A percentile compares a stretch with the other conserved stretches of the same genome.
Evolutionary conservation across 225 moss, liverwort and hornwort genomes (phyloP).

Genomic region (Rhytidiadelphus loreus): DNA sequence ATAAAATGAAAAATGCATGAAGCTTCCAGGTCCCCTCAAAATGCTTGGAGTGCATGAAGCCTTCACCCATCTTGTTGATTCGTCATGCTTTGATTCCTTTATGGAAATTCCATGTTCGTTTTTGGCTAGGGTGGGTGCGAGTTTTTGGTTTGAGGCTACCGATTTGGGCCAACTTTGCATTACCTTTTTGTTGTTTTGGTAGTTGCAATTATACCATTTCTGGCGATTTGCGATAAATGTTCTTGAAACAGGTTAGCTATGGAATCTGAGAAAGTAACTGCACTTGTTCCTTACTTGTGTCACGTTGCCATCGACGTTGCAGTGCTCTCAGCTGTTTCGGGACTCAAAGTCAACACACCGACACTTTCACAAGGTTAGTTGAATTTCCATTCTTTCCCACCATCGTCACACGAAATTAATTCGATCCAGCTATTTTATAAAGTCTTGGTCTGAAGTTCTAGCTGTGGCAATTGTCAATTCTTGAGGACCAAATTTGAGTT

Average conservation of each 20-base stretch:
- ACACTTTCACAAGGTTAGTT: slow-evolving; percentile 19
- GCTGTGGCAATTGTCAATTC: neutral
- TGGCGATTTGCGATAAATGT: neutral
- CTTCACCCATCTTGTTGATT: neutral
- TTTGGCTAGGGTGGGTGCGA: neutral
- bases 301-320: neutral
- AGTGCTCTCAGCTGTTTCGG: slow-evolving; percentile 54
- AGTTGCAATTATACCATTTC: neutral
- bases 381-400: neutral
- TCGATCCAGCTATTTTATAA: neutral
- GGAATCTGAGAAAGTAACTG: neutral
- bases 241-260: neutral
- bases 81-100: neutral
- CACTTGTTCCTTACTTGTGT: neutral
- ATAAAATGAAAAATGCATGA: neutral
- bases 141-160: neutral
- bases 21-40: neutral
- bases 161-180: neutral
- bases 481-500: neutral
- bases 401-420: neutral
- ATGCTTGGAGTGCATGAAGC: neutral
- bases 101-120: neutral
- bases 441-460: neutral
- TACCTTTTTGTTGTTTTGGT: neutral
- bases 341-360: slow-evolving; percentile 37